Conservation (phyloP, 2,329 filamentous ascomycete genomes). For the Colletotrichum sp. region DNA sequence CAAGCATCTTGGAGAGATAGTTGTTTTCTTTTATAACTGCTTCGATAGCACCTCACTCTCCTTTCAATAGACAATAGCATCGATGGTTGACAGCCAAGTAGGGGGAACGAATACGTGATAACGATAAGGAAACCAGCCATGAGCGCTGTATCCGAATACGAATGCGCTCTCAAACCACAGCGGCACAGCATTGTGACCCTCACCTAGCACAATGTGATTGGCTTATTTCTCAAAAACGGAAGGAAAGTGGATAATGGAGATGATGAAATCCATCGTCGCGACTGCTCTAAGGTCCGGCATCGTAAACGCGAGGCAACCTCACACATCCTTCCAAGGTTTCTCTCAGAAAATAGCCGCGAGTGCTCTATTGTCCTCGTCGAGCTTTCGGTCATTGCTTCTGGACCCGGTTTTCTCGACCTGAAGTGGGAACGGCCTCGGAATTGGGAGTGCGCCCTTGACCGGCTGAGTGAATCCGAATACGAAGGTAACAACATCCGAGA, state of each 20-base stretch:
- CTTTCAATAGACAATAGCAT: background rate
- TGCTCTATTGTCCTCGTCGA: background rate
- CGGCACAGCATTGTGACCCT: too few relatives aligned
- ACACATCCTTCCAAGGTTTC: background rate
- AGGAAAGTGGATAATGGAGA: background rate
- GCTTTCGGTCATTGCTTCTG: background rate
- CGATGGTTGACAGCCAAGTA: background rate
- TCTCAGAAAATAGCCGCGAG: background rate
- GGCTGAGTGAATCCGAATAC: background rate
- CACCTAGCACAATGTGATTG: background rate
- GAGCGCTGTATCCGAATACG: slow-evolving; percentile 1
- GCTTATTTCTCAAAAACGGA: background rate
- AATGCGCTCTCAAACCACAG: background rate
- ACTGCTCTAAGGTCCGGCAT: background rate
- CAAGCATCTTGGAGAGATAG: background rate
- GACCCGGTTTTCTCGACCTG: background rate
- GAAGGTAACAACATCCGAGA: background rate
- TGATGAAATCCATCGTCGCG: background rate
- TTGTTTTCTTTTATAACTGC: background rate
- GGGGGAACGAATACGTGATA: slow-evolving; percentile 8
- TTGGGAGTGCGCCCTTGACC: background rate
- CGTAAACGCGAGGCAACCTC: background rate
- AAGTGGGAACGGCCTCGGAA: background rate
- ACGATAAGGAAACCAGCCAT: background rate
- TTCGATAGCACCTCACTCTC: background rate